Evolutionary conservation across 192 early-diverging fungal species (phyloP).

Genomic region (Podila epigama): DNA sequence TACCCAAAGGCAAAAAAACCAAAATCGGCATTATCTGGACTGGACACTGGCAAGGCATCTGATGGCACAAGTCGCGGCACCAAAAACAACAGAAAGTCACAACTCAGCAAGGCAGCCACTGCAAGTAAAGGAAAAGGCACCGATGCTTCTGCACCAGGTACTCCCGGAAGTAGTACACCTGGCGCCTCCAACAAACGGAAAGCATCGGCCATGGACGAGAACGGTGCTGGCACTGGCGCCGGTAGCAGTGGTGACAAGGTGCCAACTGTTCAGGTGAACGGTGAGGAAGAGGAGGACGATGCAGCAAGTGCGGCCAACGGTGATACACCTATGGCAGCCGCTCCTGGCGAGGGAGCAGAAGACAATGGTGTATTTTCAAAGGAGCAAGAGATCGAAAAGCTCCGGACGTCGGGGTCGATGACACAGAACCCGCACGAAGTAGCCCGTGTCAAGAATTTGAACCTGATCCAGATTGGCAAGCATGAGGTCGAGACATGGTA

Average conservation of each 20-base stretch:
- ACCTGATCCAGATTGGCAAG: slow-evolving; percentile 90
- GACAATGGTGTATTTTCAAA: slow-evolving; percentile 76
- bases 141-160: slow-evolving; percentile 34
- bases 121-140: slow-evolving; percentile 57
- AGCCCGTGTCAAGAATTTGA: slow-evolving; percentile 94
- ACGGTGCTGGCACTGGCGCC: neutral
- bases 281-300: slow-evolving; percentile 7
- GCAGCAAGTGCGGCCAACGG: neutral
- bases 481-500: slow-evolving; percentile 97
- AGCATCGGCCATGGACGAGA: slow-evolving; percentile 37
- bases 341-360: slow-evolving; percentile 1
- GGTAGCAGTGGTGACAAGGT: slow-evolving; percentile 30
- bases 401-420: slow-evolving; percentile 93
- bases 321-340: neutral
- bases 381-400: slow-evolving; percentile 95
- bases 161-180: slow-evolving; percentile 52
- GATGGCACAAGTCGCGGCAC: slow-evolving; percentile 21
- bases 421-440: slow-evolving; percentile 96
- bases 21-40: slow-evolving; percentile 42
- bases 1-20: slow-evolving; percentile 73
- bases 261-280: slow-evolving; percentile 7
- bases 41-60: slow-evolving; percentile 47
- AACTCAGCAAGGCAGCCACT: slow-evolving; percentile 51
- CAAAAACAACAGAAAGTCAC: slow-evolving; percentile 39
- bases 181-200: slow-evolving; percentile 51